Conservation (phyloP, 257 asterid species). For the Solanum sejunctum region DNA sequence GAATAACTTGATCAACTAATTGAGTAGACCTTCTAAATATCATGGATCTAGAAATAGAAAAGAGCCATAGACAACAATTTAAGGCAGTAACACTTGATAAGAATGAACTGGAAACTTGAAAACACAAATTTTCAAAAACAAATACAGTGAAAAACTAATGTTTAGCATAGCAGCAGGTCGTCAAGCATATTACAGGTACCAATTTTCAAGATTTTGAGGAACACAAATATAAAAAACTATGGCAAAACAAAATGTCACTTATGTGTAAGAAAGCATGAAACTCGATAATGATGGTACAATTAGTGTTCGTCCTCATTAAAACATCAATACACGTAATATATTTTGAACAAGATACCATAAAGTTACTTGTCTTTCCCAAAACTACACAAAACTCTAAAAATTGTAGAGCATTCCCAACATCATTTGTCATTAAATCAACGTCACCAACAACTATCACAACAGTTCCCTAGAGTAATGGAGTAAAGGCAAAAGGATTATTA, state of each 20-base stretch:
- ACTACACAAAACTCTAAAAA: conserved; percentile 59
- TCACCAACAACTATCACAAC: conserved; percentile 42
- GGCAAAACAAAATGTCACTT: not conserved
- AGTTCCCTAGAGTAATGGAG: conserved; percentile 31
- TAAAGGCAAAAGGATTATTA: not conserved
- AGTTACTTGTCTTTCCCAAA: conserved; percentile 57
- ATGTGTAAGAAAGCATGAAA: not conserved
- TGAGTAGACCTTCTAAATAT: not conserved
- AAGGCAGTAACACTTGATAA: not conserved
- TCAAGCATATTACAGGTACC: not conserved
- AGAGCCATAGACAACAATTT: not conserved
- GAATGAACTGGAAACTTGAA: not conserved
- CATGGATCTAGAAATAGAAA: not conserved
- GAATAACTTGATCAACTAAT: not conserved
- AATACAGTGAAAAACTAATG: not conserved
- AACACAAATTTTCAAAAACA: not conserved
- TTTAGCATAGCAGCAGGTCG: not conserved
- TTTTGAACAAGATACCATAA: not conserved
- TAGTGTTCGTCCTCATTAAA: not conserved
- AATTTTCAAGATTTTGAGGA: not conserved
- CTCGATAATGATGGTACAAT: not conserved
- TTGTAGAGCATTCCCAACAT: conserved; percentile 63
- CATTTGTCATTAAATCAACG: conserved; percentile 34
- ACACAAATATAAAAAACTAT: not conserved
- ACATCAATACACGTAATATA: not conserved